Base-by-base conservation (phyloP, 352 stramenopile species). In the Phytophthora litchii region DNA sequence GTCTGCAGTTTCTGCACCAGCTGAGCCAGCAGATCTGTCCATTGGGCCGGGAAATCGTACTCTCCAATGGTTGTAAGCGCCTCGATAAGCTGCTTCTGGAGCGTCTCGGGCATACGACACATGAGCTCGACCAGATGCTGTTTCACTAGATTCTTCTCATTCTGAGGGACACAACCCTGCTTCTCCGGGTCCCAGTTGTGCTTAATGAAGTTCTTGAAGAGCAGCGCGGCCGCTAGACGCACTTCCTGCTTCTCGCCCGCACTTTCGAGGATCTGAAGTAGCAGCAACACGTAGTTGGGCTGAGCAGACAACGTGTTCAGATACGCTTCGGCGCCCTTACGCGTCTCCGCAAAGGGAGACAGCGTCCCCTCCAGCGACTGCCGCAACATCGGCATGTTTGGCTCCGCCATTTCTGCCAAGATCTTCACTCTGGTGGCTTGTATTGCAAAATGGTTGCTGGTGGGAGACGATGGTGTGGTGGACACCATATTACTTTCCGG, bases 151-250 rank as follows among this genome's bases (percentile, higher is more conserved):
- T 76, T 72, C 40, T 97, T 97, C 74, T 99, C 97, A 5, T 70
- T 64, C 32, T 74, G 41, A 14, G 73, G 61, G n/a, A 98, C 67
- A 54, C 73, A 82, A n/a, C 74, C 75, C 43, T 89, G 60, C 67
- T 84, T 92, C 69, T 91, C 82, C 7, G 91, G 90, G 52, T 97
- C 94, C 97, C 97, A 99, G 63, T 94, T 95, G 48, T 97, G 91
- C 80, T 98, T 98, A 58, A 99, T 90, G 45, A 98, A 87, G 82
- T 99, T 99, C 72, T 99, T 99, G 79, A 99, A 99, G 9, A 88
- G 70, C 56, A 95, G 52, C 54, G 84, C 83, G 3, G 83, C 80
- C 32, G 83, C 76, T 11, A 95, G 76, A 11, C 86, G 83, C 51
- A 92, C 80, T 14, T 89, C 81, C 21, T 76, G 70, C 41, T 74